Evolutionary conservation across 345 rosid species (phyloP), one percentile per base, ranked within the genome.

Genomic region (Durio zibethinus): DNA sequence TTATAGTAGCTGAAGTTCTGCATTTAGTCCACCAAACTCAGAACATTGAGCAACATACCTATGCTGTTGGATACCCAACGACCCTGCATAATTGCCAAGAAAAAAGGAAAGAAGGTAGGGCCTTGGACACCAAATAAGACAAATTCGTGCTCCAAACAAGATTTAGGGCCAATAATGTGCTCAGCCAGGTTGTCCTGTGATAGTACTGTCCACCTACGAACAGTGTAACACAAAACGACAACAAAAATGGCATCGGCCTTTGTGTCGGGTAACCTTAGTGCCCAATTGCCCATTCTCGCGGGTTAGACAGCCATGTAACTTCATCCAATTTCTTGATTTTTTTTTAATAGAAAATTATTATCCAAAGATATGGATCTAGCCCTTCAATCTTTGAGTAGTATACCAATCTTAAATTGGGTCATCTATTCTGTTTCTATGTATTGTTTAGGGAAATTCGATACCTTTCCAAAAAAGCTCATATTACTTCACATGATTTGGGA

Each of bases 261-360:
- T 35, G 38, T 10, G 65, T 60, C 20, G 2, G 1, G n/a, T 33
- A 29, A 18, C 29, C 61, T 50, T 50, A 31, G 61, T 71, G 74
- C 61, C 43, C n/a, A n/a, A n/a, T n/a, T n/a, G n/a, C n/a, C 61
- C 74, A 50, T 71, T 52, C 61, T 45, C 52, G 74, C 60, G 60
- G 20, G 50, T 31, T 71, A 71, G 48, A 70, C 57, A 48, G 11
- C 7, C 50, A 67, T 15, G 2, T 59, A 21, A 23, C 2, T 21
- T 2, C 29, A n/a, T 45, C 21, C n/a, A 1, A 50, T 50, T 50
- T 71, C 29, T 10, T 68, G n/a, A 25, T 23, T 68, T 50, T 25
- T 10, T 31, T 70, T 50, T 18, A 50, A 11, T 71, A 20, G 42
- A 50, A 50, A 71, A 71, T 18, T 71, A 29, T 31, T 50, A 50